Conservation (phyloP, 202 grass and related monocot species). For the Dendrocalamus latiflorus region DNA sequence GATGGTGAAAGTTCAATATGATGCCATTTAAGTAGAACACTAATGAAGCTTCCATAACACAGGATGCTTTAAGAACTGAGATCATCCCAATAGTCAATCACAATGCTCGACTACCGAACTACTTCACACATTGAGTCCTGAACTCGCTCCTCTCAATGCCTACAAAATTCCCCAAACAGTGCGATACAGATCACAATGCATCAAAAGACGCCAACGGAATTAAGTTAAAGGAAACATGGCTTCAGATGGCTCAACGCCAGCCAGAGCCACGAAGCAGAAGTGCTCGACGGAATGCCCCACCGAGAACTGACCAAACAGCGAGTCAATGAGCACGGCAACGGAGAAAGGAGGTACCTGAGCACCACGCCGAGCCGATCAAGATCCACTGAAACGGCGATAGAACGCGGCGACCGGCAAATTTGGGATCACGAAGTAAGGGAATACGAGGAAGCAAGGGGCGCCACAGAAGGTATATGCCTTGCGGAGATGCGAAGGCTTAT, state of each 20-base stretch:
- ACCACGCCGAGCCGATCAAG: background rate
- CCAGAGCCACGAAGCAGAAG: background rate
- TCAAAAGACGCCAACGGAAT: no score
- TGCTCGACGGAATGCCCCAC: constrained; percentile 47
- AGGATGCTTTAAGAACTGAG: background rate
- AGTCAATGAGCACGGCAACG: background rate
- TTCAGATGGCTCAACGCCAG: no score
- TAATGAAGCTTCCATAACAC: background rate
- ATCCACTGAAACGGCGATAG: constrained; percentile 1
- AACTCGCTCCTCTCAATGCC: background rate
- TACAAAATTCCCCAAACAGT: no score
- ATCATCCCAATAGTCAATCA: background rate
- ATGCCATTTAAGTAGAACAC: background rate
- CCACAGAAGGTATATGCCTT: constrained; percentile 56
- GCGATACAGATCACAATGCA: no score
- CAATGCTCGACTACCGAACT: background rate
- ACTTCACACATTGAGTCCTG: background rate
- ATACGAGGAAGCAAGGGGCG: constrained; percentile 16
- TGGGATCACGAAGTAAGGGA: background rate
- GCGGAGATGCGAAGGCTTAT: constrained; percentile 25
- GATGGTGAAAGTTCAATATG: background rate
- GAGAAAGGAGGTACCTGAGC: constrained; percentile 25
- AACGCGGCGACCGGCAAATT: background rate
- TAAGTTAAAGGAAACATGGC: no score
- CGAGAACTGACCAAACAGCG: constrained; percentile 13